Evolutionary conservation across 2,329 filamentous ascomycete species (phyloP).

Genomic region (Hortaea werneckii): DNA sequence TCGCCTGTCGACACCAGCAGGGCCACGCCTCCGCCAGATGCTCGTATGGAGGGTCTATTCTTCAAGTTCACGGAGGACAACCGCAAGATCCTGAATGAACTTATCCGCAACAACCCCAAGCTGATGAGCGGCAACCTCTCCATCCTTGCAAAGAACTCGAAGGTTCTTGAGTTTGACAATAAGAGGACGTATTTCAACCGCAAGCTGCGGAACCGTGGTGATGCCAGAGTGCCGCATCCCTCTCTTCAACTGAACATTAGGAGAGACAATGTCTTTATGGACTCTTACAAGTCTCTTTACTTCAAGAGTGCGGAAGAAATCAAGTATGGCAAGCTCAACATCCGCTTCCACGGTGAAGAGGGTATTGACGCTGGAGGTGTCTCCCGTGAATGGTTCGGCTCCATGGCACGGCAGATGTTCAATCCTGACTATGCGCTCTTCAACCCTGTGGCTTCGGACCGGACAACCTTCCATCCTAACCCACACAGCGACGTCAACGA

Average conservation of each 20-base stretch:
- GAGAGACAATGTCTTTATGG: conserved; percentile 91
- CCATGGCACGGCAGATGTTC: conserved; percentile 95
- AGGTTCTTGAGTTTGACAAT: conserved; percentile 98
- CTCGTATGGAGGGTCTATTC: conserved; percentile 79
- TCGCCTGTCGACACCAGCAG: conserved; percentile 30
- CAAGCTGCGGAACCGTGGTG: conserved; percentile 69
- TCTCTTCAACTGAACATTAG: conserved; percentile 82
- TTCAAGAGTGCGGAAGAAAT: conserved; percentile 96
- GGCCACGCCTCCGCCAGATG: conserved; percentile 71
- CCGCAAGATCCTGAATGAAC: conserved; percentile 92
- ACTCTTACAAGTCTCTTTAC: conserved; percentile 96
- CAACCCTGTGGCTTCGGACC: conserved; percentile 90
- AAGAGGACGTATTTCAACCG: conserved; percentile 98
- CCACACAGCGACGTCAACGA: conserved; percentile 87
- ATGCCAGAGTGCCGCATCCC: conserved; percentile 60
- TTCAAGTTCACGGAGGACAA: conserved; percentile 97
- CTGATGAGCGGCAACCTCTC: conserved; percentile 98
- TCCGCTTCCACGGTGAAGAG: conserved; percentile 93
- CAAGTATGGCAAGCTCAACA: conserved; percentile 97
- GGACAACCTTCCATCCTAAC: conserved; percentile 98
- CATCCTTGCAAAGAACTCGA: conserved; percentile 92
- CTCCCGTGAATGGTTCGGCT: conserved; percentile 98
- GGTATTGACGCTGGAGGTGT: conserved; percentile 96
- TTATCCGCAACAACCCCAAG: conserved; percentile 92
- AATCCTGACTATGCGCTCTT: conserved; percentile 96